Percentiles rank a stretch among this genome's conserved stretches.
Evolutionary conservation across 2,329 filamentous ascomycete genomes (phyloP).

Genomic region (Torrubiellomyces zombiae): DNA sequence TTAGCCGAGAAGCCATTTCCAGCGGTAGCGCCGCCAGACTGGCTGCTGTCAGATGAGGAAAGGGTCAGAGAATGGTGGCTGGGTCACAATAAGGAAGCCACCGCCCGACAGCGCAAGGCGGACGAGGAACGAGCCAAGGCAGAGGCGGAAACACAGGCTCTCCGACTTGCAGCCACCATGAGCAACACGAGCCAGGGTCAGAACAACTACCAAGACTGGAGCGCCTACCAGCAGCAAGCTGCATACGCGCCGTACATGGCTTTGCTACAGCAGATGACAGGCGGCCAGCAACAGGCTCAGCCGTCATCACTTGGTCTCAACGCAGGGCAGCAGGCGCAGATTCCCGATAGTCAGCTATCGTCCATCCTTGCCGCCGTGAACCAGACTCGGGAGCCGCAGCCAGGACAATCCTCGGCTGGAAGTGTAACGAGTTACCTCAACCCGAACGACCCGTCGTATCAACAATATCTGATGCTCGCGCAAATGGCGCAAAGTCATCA

Average conservation of each 20-base stretch:
- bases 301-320: conserved; percentile 4
- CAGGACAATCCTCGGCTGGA: conserved; percentile 6
- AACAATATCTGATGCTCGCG: conserved; percentile 21
- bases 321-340: conserved; percentile 11
- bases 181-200: conserved; percentile 5
- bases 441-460: conserved; percentile 22
- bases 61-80: conserved; percentile 35
- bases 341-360: conserved; percentile 23
- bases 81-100: conserved; percentile 25
- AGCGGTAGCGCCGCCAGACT: conserved; percentile 32
- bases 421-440: conserved; percentile 13
- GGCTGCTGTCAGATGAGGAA: conserved; percentile 29
- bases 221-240: conserved; percentile 13
- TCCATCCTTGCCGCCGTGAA: conserved; percentile 26
- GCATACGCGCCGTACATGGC: conserved; percentile 26
- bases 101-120: conserved; percentile 20
- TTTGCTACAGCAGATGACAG: conserved; percentile 22
- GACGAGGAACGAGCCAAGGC: conserved; percentile 20
- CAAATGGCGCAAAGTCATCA: conserved; percentile 20
- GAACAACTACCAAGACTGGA: conserved; percentile 11
- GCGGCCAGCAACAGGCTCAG: conserved; percentile 15
- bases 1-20: conserved; percentile 31
- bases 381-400: conserved; percentile 15
- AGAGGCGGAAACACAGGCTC: conserved; percentile 15
- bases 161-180: conserved; percentile 10